Evolutionary conservation across 163 green algal species (phyloP).

Genomic region (Scenedesmus sp.): DNA sequence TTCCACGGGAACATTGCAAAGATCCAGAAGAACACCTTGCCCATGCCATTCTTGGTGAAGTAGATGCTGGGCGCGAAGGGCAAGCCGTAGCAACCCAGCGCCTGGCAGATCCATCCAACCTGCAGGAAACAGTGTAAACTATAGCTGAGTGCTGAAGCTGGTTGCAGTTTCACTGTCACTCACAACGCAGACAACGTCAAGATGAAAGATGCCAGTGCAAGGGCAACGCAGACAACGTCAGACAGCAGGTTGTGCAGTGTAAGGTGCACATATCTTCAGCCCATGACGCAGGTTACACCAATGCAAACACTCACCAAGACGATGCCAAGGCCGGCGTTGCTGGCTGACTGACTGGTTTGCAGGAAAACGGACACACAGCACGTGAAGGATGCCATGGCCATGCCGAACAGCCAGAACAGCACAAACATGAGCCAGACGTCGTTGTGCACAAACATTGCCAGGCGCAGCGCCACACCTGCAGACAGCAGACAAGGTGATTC

Average conservation of each 20-base stretch:
- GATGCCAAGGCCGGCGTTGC: constrained; percentile 69
- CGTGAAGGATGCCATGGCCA: constrained; percentile 44
- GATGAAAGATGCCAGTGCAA: neutral
- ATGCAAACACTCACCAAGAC: constrained; percentile 69
- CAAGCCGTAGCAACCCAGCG: constrained; percentile 22
- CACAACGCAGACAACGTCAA: neutral
- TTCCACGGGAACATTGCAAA: constrained; percentile 83
- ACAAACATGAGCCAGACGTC: constrained; percentile 87
- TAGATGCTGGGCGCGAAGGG: constrained; percentile 77
- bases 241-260: neutral
- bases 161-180: neutral
- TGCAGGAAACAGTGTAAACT: neutral
- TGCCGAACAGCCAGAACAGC: constrained; percentile 84
- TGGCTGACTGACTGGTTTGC: constrained; percentile 58
- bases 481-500: neutral
- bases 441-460: constrained; percentile 93
- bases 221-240: neutral
- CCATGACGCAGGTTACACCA: too few relatives aligned
- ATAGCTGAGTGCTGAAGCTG: neutral
- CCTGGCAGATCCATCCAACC: constrained; percentile 73
- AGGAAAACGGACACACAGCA: constrained; percentile 51
- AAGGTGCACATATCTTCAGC: neutral
- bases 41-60: constrained; percentile 12
- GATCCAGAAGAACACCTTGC: constrained; percentile 49
- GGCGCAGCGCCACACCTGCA: constrained; percentile 84